phyloP scores from a whole-genome alignment of 2,329 filamentous ascomycete species.

The Nigrospora osmanthi region DNA sequence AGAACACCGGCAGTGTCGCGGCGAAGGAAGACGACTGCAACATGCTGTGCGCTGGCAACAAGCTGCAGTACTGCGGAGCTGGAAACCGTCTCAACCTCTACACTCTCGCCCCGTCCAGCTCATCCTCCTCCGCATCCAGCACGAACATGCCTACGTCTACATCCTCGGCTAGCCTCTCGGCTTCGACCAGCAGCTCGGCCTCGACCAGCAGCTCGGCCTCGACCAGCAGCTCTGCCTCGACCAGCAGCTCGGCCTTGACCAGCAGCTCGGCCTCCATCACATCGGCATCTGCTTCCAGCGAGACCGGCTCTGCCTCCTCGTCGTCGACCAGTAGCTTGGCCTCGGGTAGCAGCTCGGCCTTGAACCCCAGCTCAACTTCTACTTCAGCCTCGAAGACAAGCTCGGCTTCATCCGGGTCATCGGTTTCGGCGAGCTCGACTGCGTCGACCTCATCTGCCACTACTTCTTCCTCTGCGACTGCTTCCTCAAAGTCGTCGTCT shows the following conservation, averaged over 20 bases:
- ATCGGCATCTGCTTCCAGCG: too few species aligned
- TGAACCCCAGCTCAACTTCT: not conserved
- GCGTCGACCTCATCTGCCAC: not conserved
- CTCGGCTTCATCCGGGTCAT: not conserved
- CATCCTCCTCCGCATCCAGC: slow-evolving; percentile 5
- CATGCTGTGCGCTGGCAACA: slow-evolving; percentile 12
- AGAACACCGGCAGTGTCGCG: slow-evolving; percentile 5
- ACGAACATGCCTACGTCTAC: not conserved
- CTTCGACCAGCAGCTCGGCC: not conserved
- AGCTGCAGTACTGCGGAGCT: slow-evolving; percentile 14
- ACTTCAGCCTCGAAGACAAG: too few species aligned
- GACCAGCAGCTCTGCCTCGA: not conserved
- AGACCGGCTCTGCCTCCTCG: too few species aligned
- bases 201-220: not conserved
- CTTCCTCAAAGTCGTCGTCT: not conserved
- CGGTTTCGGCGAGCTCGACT: not conserved
- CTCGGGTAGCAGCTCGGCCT: not conserved
- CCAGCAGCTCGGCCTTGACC: not conserved
- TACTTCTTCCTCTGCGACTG: not conserved
- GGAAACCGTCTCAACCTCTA: slow-evolving; percentile 10
- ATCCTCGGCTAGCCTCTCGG: not conserved
- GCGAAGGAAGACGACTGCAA: slow-evolving; percentile 10
- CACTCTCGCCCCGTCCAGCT: slow-evolving; percentile 7
- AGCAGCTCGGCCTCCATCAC: not conserved
- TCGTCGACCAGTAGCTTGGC: not conserved